Base-by-base conservation (phyloP, 805 yeast genomes). In the Pichia pseudocactophila region DNA sequence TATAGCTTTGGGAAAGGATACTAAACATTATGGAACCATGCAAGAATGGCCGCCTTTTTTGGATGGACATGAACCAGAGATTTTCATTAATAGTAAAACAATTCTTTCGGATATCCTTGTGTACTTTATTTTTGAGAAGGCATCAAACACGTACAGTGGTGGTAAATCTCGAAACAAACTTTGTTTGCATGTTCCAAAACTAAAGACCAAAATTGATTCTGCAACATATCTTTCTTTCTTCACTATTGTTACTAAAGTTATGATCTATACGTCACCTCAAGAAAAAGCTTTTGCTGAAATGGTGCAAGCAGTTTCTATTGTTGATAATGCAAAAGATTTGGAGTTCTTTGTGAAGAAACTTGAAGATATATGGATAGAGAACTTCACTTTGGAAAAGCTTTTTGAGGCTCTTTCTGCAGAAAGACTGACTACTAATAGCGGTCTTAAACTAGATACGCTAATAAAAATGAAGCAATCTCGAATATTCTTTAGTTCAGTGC, bases 41-140 rank as follows among this genome's bases (percentile, higher is more conserved):
- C 53, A 61, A 13, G 64, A 65, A 16, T 89, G 96, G 97, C 96
- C 96, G 2, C 94, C 96, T 0, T 89, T 95, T 87, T 59, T 88
- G 2, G 57, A 76, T 37, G 95, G 86, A 53, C 66, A 80, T 18
- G 40, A 37, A n/a, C 46, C 44, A 7, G 76, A 84, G 48, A 72
- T 76, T 47, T 78, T 78, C 39, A 38, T 51, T 76, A 54, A 63
- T 10, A 16, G 19, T 12, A 41, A 41, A 25, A 36, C 44, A 13
- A 63, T 89, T 31, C 70, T 87, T 20, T 74, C 80, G 27, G 72
- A 79, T 45, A 74, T 85, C 2, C 74, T 89, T 0, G 66, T 78
- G 19, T 71, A 77, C 56, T 55, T 83, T 17, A 68, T 81, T 1
- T 79, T 70, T 50, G 85, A 82, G 50, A 68, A 68, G 45, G 68